phyloP scores from a whole-genome alignment of 1,284 basidiomycete genomes.

The Wolfiporia cocos region DNA sequence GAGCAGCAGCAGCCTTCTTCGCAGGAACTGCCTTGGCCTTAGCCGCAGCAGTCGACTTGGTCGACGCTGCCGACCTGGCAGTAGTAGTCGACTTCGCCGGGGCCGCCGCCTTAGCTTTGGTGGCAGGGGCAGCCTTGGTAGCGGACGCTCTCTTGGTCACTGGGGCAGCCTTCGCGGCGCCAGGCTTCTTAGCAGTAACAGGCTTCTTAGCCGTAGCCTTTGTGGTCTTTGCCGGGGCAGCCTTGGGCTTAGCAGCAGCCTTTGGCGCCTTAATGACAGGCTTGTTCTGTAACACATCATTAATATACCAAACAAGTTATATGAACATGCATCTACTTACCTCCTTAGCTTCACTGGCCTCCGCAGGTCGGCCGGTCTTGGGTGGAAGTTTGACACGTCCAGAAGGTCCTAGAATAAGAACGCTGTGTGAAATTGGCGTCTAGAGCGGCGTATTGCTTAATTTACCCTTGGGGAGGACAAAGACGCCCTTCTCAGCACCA shows the following conservation, averaged over 20 bases:
- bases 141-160: background rate
- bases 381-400: slow-evolving; percentile 86
- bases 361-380: slow-evolving; percentile 41
- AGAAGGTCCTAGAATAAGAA: slow-evolving; percentile 44
- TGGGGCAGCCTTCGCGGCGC: too few species aligned
- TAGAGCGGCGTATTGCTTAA: slow-evolving; percentile 5
- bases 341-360: slow-evolving; percentile 61
- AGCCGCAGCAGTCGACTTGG: slow-evolving; percentile 15
- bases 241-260: slow-evolving; percentile 15
- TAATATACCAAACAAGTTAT: slow-evolving; percentile 4
- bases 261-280: slow-evolving; percentile 32
- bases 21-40: slow-evolving; percentile 10
- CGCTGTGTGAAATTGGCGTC: slow-evolving; percentile 1
- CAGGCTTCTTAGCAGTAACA: background rate
- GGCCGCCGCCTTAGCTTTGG: slow-evolving; percentile 2
- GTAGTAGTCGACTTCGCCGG: slow-evolving; percentile 18
- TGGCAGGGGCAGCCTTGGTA: background rate
- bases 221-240: slow-evolving; percentile 19
- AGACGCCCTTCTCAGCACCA: slow-evolving; percentile 76
- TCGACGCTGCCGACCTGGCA: slow-evolving; percentile 4
- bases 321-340: slow-evolving; percentile 30
- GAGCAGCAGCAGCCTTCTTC: slow-evolving; percentile 10
- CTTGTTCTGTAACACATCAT: slow-evolving; percentile 44
- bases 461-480: slow-evolving; percentile 83
- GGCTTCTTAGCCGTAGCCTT: background rate